Evolutionary conservation across 2,329 filamentous ascomycete species (phyloP).

Genomic region (Alternaria ventricosa): DNA sequence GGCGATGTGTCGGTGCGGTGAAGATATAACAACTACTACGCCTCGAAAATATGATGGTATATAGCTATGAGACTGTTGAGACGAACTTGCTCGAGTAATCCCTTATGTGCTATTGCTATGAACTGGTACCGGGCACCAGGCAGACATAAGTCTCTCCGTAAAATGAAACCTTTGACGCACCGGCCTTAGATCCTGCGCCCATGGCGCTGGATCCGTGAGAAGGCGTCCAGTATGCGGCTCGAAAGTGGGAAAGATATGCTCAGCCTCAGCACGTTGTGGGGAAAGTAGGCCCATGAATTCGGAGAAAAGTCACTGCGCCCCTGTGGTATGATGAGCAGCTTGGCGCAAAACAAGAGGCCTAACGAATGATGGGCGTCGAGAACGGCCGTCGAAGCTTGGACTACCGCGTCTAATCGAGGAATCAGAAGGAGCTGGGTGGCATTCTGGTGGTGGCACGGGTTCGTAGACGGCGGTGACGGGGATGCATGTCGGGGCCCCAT

Average conservation of each 20-base stretch:
- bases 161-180: slow-evolving; percentile 33
- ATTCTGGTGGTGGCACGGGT: slow-evolving; percentile 36
- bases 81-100: slow-evolving; percentile 14
- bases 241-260: slow-evolving; percentile 26
- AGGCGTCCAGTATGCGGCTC: slow-evolving; percentile 32
- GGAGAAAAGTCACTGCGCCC: slow-evolving; percentile 20
- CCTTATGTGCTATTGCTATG: slow-evolving; percentile 2
- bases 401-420: slow-evolving; percentile 7
- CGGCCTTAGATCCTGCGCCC: slow-evolving; percentile 21
- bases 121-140: slow-evolving; percentile 20
- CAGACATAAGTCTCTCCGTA: slow-evolving; percentile 32
- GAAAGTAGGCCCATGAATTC: slow-evolving; percentile 20
- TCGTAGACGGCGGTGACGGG: slow-evolving; percentile 9
- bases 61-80: slow-evolving; percentile 13
- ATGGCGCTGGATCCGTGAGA: slow-evolving; percentile 21
- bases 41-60: slow-evolving; percentile 26
- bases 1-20: slow-evolving; percentile 13
- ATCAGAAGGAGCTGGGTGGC: slow-evolving; percentile 16
- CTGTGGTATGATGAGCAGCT: slow-evolving; percentile 13
- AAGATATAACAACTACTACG: slow-evolving; percentile 20
- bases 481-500: slow-evolving; percentile 18
- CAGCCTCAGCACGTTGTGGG: slow-evolving; percentile 38
- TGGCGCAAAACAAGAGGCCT: slow-evolving; percentile 11
- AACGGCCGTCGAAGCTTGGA: slow-evolving; percentile 18
- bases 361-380: slow-evolving; percentile 22